Base-by-base conservation (phyloP, 176 grass and related monocot species). In the Pontederia crassipes region DNA sequence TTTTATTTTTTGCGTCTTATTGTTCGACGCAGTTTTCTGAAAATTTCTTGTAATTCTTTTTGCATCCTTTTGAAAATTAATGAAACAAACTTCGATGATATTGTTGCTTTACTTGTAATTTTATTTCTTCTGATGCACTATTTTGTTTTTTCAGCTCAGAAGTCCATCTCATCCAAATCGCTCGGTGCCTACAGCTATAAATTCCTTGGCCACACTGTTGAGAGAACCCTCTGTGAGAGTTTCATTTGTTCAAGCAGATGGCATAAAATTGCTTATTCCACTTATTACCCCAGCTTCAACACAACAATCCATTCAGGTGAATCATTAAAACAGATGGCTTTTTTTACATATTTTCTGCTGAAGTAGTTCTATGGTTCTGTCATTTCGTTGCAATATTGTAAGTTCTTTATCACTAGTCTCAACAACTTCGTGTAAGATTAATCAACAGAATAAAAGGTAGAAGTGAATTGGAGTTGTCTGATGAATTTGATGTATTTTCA, bases 291-390 rank as follows among this genome's bases (percentile, higher is more conserved):
- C 93, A 60, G 88, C 88, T 49, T 92, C 93, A 48, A 98, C 80
- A 17, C 93, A 98, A 72, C 88, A 98, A 62, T 92, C 93, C 62
- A 92, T 83, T 72, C 93, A 98, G 88, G 93, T 98, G 35, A 75
- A 28, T 40, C 32, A 40, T 27, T 54, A 13, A 28, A 7, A 54
- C n/a, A 15, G 14, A 54, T 54, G 9, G n/a, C 0, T 1, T 12
- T 8, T 54, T 54, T 16, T 16, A 54, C 14, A 54, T 17, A 15
- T 12, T 12, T 15, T 54, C 6, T 12, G 51, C 51, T 15, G 14
- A 54, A 15, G 2, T 17, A 40, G 32, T 40, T 40, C 32, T 40
- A 40, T 3, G 32, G 4, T 40, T 40, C 32, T 1, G 32, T 40
- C 32, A 40, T 40, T 40, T 40, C 1, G 32, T 40, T 4, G 32